Evolutionary conservation across 768 basidiomycete species (phyloP), one percentile per base, ranked within the genome.

Genomic region (Macrolepiota fuliginosa): DNA sequence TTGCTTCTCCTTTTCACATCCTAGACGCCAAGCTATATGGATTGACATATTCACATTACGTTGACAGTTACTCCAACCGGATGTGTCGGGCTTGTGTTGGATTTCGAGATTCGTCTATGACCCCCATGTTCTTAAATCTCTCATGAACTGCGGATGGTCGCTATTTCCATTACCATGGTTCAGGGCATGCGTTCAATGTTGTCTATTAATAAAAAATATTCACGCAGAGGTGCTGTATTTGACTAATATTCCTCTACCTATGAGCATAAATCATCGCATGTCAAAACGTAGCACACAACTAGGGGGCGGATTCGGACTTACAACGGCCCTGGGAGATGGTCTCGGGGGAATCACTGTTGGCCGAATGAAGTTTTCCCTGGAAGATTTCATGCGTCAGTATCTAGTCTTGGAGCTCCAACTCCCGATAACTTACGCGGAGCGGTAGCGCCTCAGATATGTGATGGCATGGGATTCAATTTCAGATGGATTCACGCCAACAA

Each of bases 391-490:
- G 17, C 36, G 63, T 63, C 62, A 53, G 65, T 55, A 53, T 62
- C 24, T 9, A 60, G 27, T 50, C 32, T 50, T 35, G 42, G 37
- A 54, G 62, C 35, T 49, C 58, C 61, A 53, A 58, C 40, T 49
- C 27, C 61, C 49, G 57, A 62, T 39, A 45, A 90, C 92, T 73
- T 79, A 96, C 91, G 91, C 86, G 67, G 89, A 85, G 68, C 96
- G 86, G 78, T 91, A 97, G 69, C 91, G 83, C 74, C 96, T 83
- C 67, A 99, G 81, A 74, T 94, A 95, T 63, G 87, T 86, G 76
- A 98, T 90, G 22, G 96, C 96, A 64, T 92, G 86, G 13, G 77
- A 71, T 78, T 98, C 96, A 63, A 98, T 83, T 69, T 90, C 87
- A 61, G 91, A 86, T 29, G 96, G 96, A 40, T 75, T 68, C 61